phyloP scores from a whole-genome alignment of 192 early-diverging fungal genomes.

The Coemansia sp. region DNA sequence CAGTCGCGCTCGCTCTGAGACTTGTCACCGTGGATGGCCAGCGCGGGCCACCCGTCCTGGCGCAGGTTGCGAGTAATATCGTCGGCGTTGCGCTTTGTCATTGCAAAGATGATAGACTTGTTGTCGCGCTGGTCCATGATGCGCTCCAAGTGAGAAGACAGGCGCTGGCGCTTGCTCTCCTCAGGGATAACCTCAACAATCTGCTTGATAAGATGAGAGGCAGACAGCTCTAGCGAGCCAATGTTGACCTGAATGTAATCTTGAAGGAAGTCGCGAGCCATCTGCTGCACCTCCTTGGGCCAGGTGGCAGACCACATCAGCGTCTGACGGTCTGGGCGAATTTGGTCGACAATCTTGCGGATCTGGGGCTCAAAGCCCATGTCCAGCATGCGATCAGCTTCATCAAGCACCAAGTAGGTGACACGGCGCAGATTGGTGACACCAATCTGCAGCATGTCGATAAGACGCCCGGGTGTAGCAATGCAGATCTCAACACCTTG shows the following conservation, averaged over 20 bases:
- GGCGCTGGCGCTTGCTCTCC: conserved; percentile 74
- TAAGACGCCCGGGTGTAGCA: conserved; percentile 96
- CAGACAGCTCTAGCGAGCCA: conserved; percentile 89
- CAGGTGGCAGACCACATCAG: conserved; percentile 99
- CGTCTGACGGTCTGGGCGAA: conserved; percentile 96
- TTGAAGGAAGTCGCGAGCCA: conserved; percentile 87
- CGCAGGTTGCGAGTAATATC: conserved; percentile 84
- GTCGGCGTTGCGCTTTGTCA: conserved; percentile 92
- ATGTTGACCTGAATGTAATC: conserved; percentile 98
- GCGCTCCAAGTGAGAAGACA: conserved; percentile 78
- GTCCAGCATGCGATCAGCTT: conserved; percentile 99
- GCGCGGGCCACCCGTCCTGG: conserved; percentile 86
- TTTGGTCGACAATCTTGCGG: conserved; percentile 95
- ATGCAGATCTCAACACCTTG: conserved; percentile 94
- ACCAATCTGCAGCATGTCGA: conserved; percentile 91
- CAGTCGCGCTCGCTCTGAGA: conserved; percentile 94
- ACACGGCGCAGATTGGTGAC: conserved; percentile 91
- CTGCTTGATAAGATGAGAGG: conserved; percentile 90
- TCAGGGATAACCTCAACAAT: conserved; percentile 86
- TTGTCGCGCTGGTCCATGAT: conserved; percentile 83
- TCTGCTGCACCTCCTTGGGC: conserved; percentile 93
- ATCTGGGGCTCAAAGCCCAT: conserved; percentile 99
- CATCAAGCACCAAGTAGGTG: conserved; percentile 96
- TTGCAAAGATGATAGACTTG: conserved; percentile 92
- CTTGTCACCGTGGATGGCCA: conserved; percentile 98